Base-by-base conservation (phyloP, 805 yeast genomes). In the Candida glaebosa region DNA sequence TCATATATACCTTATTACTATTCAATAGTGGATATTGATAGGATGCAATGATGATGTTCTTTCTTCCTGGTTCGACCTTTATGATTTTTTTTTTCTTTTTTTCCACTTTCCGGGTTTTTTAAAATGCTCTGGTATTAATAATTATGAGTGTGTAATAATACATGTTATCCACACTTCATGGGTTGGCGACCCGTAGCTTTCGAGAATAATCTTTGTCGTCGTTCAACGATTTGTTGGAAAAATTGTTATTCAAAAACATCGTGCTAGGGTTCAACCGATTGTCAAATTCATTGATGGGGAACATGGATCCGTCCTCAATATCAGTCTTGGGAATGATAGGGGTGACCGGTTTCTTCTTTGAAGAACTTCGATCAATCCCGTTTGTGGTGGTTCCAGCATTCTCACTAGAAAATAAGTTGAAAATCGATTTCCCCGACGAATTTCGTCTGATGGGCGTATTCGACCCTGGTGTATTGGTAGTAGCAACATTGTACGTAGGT, bases 181-280 rank as follows among this genome's bases (percentile, higher is more conserved):
- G 63, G 41, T 61, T 61, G 31, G 59, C 51, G 33, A 61, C 50
- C 37, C 53, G 53, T 43, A 61, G 58, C 37, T 61, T 57, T 39
- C 71, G 47, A 15, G 66, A 60, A 44, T 65, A 65, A 45, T 65
- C 71, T 8, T 49, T 40, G 28, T 63, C 63, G 43, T 65, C 71
- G 12, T 52, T 61, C 26, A 65, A 50, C 2, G 69, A 57, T 46
- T 58, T 60, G 20, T 45, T 52, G 19, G 66, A 58, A 18, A 42
- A 45, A 44, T 62, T 62, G 30, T 47, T 42, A 19, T 46, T 52
- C 44, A 56, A 30, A 39, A 58, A 58, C 56, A 65, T 50, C 2
- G 64, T 56, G 22, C 51, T 33, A 24, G 58, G 49, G 40, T 54
- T 55, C 24, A 48, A 47, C 31, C 44, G 38, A 5, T 61, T 54